phyloP scores from a whole-genome alignment of 2,329 filamentous ascomycete genomes.

The Stachybotrys echinatus region DNA sequence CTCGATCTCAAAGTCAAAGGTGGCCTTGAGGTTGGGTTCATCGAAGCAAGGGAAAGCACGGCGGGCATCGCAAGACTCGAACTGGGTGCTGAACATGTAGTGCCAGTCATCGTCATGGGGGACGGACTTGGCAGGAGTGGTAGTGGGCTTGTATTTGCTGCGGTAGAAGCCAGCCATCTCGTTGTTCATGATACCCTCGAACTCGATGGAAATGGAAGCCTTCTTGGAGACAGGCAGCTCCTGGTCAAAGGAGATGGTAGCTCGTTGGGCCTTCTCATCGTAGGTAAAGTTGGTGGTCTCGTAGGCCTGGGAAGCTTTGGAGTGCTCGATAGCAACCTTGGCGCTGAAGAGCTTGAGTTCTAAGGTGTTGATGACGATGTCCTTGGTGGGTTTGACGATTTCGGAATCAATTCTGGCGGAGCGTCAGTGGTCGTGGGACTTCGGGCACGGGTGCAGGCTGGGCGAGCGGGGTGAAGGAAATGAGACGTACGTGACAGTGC shows the following conservation, averaged over 20 bases:
- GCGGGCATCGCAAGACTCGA: slow-evolving; percentile 92
- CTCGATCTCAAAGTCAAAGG: slow-evolving; percentile 91
- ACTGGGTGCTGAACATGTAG: slow-evolving; percentile 91
- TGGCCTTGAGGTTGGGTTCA: slow-evolving; percentile 94
- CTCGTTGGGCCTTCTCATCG: slow-evolving; percentile 78
- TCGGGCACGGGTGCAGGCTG: neutral
- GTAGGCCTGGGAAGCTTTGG: slow-evolving; percentile 50
- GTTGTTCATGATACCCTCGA: slow-evolving; percentile 80
- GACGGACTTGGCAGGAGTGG: slow-evolving; percentile 67
- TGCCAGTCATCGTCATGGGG: slow-evolving; percentile 65
- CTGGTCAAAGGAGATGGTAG: slow-evolving; percentile 69
- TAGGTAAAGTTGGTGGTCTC: slow-evolving; percentile 68
- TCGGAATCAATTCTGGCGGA: slow-evolving; percentile 63
- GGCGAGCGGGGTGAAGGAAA: neutral
- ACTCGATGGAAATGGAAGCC: slow-evolving; percentile 63
- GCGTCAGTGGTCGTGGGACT: neutral
- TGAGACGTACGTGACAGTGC: slow-evolving; percentile 52
- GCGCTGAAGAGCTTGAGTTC: slow-evolving; percentile 70
- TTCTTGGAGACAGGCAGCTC: slow-evolving; percentile 64
- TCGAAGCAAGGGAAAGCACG: slow-evolving; percentile 97
- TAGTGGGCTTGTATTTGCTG: slow-evolving; percentile 83
- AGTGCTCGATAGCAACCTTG: slow-evolving; percentile 54
- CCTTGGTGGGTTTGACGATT: slow-evolving; percentile 64
- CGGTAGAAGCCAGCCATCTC: slow-evolving; percentile 92
- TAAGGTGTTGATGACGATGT: slow-evolving; percentile 79